phyloP scores from a whole-genome alignment of 2,329 filamentous ascomycete genomes.

The Tricladium varicosporioides region DNA sequence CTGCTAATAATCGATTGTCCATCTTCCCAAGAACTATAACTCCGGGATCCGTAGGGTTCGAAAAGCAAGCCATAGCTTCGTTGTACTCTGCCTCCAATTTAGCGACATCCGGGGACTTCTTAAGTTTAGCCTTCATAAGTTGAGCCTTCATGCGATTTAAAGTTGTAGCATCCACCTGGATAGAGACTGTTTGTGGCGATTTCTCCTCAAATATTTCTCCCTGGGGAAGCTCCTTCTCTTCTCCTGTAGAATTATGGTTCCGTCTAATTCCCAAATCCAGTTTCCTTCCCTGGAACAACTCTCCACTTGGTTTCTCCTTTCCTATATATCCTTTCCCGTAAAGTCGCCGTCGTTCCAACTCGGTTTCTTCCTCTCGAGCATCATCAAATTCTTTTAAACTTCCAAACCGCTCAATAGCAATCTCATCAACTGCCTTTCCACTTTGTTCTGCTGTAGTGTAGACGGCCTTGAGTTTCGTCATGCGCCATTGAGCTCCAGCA shows the following conservation, averaged over 20 bases:
- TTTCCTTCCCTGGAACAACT: conserved; percentile 77
- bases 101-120: conserved; percentile 69
- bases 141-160: conserved; percentile 90
- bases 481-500: conserved; percentile 86
- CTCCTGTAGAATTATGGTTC: conserved; percentile 36
- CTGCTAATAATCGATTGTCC: conserved; percentile 86
- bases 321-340: conserved; percentile 85
- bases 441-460: conserved; percentile 76
- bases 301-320: conserved; percentile 83
- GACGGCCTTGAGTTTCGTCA: conserved; percentile 88
- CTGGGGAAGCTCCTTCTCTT: conserved; percentile 44
- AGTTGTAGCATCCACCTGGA: conserved; percentile 68
- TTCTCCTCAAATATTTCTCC: conserved; percentile 58
- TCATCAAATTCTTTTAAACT: conserved; percentile 84
- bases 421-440: conserved; percentile 71
- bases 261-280: conserved; percentile 52
- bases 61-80: conserved; percentile 63
- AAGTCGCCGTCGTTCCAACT: conserved; percentile 76
- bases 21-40: conserved; percentile 82
- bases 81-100: conserved; percentile 84
- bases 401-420: conserved; percentile 81
- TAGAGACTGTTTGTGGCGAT: conserved; percentile 44
- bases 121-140: conserved; percentile 93
- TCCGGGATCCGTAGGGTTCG: conserved; percentile 55
- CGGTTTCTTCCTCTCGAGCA: conserved; percentile 87